These are phyloP conservation scores for Fusarium udum DNA, from an alignment of 2,329 filamentous ascomycete species.

Conservation along the genomic window DNA sequence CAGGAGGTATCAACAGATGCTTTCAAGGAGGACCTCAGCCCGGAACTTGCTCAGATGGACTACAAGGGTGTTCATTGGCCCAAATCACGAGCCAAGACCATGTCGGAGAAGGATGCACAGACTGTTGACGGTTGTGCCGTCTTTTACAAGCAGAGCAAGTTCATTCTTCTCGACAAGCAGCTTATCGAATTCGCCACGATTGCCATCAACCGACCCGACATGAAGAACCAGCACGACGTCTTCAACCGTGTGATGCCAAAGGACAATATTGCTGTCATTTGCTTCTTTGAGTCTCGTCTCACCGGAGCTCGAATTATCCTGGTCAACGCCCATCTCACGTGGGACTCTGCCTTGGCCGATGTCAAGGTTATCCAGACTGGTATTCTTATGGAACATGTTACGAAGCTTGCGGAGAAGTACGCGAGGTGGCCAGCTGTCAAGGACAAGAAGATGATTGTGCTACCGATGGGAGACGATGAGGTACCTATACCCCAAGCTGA, in stretches of 20 bases:
- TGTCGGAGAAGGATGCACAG: slow-evolving; percentile 88
- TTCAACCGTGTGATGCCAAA: slow-evolving; percentile 99
- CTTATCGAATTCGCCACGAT: slow-evolving; percentile 91
- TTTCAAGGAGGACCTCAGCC: slow-evolving; percentile 90
- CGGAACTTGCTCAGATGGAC: slow-evolving; percentile 83
- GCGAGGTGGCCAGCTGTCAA: slow-evolving; percentile 80
- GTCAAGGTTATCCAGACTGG: slow-evolving; percentile 97
- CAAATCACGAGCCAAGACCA: slow-evolving; percentile 88
- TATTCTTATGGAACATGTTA: slow-evolving; percentile 91
- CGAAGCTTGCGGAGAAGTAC: slow-evolving; percentile 86
- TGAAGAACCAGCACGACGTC: slow-evolving; percentile 96
- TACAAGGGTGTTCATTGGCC: slow-evolving; percentile 97
- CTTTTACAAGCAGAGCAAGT: slow-evolving; percentile 96
- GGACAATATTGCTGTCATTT: slow-evolving; percentile 93
- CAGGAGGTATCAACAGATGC: slow-evolving; percentile 94
- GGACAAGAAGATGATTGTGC: slow-evolving; percentile 74
- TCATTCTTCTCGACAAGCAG: slow-evolving; percentile 92
- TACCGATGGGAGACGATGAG: slow-evolving; percentile 57
- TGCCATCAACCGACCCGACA: slow-evolving; percentile 93
- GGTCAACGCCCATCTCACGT: slow-evolving; percentile 93
- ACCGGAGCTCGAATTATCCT: slow-evolving; percentile 94
- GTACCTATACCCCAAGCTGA: slow-evolving; percentile 64
- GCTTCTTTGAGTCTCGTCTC: slow-evolving; percentile 89
- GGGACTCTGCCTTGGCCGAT: slow-evolving; percentile 90
- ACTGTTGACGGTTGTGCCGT: slow-evolving; percentile 96